Conservation (phyloP, 2,329 filamentous ascomycete species). For the Botrytis hyacinthi region DNA sequence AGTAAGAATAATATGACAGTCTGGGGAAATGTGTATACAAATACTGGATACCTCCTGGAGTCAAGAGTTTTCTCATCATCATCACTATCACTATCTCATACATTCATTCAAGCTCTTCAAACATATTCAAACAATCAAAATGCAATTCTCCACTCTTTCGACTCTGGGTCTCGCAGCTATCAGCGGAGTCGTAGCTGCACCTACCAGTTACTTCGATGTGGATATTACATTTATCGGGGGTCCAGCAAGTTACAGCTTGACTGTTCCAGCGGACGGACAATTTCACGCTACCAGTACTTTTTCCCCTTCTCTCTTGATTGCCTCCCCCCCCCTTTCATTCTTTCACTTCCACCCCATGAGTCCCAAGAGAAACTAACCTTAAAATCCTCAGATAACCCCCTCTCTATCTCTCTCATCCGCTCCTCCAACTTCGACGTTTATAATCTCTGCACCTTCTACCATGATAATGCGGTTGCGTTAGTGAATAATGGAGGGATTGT, state of each 20-base stretch:
- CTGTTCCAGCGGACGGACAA: slow-evolving; percentile 1
- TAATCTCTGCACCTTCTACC: slow-evolving; percentile 4
- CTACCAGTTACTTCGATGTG: neutral
- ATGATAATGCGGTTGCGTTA: neutral
- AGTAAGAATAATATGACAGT: neutral
- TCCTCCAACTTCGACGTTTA: slow-evolving; percentile 20
- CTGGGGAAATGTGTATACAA: neutral
- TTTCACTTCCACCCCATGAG: neutral
- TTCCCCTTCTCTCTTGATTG: neutral
- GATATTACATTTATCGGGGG: slow-evolving; percentile 10
- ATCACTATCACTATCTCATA: neutral
- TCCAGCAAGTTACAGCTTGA: slow-evolving; percentile 11
- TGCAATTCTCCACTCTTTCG: slow-evolving; percentile 15
- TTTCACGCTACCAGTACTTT: neutral
- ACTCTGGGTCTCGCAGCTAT: slow-evolving; percentile 11
- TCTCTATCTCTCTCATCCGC: slow-evolving; percentile 18
- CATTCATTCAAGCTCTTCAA: neutral
- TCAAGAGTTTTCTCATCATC: neutral
- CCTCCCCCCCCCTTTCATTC: too few relatives aligned
- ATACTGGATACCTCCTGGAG: neutral
- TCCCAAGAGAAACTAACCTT: neutral
- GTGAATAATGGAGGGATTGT: slow-evolving; percentile 16
- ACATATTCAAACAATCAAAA: neutral
- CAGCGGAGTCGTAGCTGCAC: slow-evolving; percentile 3
- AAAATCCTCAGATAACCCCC: neutral